Base-by-base conservation (phyloP, 768 basidiomycete genomes). In the Trametes cingulata region DNA sequence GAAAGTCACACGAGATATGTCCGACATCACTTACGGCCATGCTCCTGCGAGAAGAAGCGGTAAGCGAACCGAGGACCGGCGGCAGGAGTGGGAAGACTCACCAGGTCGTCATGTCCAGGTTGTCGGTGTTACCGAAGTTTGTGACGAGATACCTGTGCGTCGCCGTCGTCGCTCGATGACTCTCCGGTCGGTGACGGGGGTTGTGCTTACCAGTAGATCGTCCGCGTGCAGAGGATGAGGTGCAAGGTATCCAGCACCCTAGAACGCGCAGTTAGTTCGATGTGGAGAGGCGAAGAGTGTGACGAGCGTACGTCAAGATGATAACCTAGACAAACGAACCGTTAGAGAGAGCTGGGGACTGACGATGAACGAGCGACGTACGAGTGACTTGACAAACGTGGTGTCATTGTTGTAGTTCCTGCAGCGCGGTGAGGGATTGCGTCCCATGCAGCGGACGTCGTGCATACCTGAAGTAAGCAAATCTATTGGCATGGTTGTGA, bases 201-300 rank as follows among this genome's bases (percentile, higher is more conserved):
- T 19, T 4, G 52, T 67, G 55, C 73, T 20, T 63, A 81, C 81
- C 76, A 77, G 55, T 83, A 83, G 39, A 82, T 74, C 2, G 80
- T 67, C 25, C 77, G 71, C 2, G 75, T 74, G 64, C 78, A 80
- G 2, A 83, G 65, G n/a, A 74, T 65, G 15, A 82, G 65, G 62
- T 84, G 82, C 1, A 72, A 35, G 0, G 78, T 77, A 67, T 84
- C 81, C 58, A 81, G 61, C 14, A 76, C 1, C 66, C 79, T 80
- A 47, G 17, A 14, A 13, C 29, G 40, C 20, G 7, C 17, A 13
- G 7, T 48, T 13, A 55, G 36, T 5, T 8, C 8, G n/a, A 20
- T 8, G 9, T 15, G 20, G 20, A 22, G 3, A n/a, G n/a, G n/a
- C n/a, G n/a, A n/a, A n/a, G 40, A 27, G 17, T 15, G 7, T 2